Conservation (phyloP, 768 basidiomycete species). For the Sarcodon aspratus region DNA sequence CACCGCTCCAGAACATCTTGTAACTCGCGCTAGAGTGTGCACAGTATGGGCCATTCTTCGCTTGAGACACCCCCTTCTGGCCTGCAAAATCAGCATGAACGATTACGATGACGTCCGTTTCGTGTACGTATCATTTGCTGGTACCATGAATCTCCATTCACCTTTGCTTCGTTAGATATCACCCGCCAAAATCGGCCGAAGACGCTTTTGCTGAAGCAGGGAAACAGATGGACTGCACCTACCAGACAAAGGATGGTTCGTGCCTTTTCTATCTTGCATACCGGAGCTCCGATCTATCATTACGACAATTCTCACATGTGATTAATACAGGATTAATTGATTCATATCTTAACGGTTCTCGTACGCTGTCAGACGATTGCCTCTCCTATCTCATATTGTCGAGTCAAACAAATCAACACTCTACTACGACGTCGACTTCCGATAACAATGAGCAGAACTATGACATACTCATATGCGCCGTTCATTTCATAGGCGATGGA, state of each 20-base stretch:
- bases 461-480: slow-evolving; percentile 62
- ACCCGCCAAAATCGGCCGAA: slow-evolving; percentile 26
- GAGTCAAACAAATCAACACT: slow-evolving; percentile 13
- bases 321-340: slow-evolving; percentile 43
- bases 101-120: slow-evolving; percentile 57
- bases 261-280: not conserved
- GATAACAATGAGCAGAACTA: slow-evolving; percentile 22
- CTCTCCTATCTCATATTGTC: slow-evolving; percentile 58
- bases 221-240: slow-evolving; percentile 35
- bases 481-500: slow-evolving; percentile 80
- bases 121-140: slow-evolving; percentile 31
- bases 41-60: slow-evolving; percentile 66
- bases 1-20: slow-evolving; percentile 28
- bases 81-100: slow-evolving; percentile 45
- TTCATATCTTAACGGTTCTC: slow-evolving; percentile 64
- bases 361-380: slow-evolving; percentile 55
- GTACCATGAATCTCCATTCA: not conserved
- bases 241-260: slow-evolving; percentile 44
- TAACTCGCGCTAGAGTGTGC: slow-evolving; percentile 36
- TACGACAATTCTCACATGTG: not conserved
- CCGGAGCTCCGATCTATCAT: not conserved
- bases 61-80: slow-evolving; percentile 61
- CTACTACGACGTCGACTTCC: slow-evolving; percentile 9
- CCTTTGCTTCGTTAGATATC: slow-evolving; percentile 26
- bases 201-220: slow-evolving; percentile 39